Evolutionary conservation across 345 rosid species (phyloP).

Genomic region (Alliaria petiolata): DNA sequence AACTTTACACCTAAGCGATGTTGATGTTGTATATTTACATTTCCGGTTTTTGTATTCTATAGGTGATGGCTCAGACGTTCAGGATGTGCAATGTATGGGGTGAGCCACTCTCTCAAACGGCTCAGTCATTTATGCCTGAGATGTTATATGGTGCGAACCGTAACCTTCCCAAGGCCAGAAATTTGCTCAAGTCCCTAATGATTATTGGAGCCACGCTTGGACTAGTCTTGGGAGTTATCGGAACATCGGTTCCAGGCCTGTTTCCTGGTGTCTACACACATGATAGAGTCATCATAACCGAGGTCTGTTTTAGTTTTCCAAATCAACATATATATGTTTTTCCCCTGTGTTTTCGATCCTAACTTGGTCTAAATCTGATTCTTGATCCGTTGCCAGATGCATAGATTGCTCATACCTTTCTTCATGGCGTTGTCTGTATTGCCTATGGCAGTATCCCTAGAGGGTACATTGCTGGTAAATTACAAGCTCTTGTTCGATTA

Average conservation of each 20-base stretch:
- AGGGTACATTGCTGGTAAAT: constrained; percentile 83
- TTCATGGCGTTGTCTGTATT: constrained; percentile 60
- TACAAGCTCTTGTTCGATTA: background rate
- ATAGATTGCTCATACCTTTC: constrained; percentile 62
- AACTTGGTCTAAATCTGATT: background rate
- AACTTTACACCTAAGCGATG: background rate
- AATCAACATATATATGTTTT: background rate
- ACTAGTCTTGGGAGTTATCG: constrained; percentile 48
- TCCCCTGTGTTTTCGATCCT: background rate
- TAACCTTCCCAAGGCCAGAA: constrained; percentile 63
- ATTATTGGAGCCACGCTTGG: constrained; percentile 68
- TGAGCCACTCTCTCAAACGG: constrained; percentile 91
- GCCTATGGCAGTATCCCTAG: constrained; percentile 66
- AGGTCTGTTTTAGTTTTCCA: constrained; percentile 34
- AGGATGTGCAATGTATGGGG: constrained; percentile 75
- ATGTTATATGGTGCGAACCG: constrained; percentile 63
- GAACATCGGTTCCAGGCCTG: constrained; percentile 59
- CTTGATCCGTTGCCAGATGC: constrained; percentile 57
- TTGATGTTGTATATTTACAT: background rate
- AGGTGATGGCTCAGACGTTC: constrained; percentile 72
- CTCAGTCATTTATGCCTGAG: constrained; percentile 93
- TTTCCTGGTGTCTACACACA: constrained; percentile 70
- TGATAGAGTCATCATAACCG: constrained; percentile 53
- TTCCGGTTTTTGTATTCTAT: background rate
- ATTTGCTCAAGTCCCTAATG: constrained; percentile 70